Conservation (phyloP, 176 grass and related monocot species). For the Musa acuminata region DNA sequence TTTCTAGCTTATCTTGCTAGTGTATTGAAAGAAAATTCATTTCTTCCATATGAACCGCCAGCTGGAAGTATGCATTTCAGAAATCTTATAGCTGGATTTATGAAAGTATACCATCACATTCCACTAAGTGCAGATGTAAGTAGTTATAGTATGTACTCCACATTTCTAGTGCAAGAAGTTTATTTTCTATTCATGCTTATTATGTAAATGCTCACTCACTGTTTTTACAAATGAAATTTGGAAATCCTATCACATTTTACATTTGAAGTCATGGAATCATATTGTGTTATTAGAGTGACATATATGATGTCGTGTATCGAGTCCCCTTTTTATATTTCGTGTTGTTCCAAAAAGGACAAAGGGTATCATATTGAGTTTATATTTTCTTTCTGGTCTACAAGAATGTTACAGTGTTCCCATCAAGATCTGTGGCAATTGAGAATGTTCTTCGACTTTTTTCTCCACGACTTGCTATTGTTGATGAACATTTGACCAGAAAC, state of each 20-base stretch:
- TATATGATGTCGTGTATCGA: background rate
- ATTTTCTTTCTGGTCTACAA: conserved; percentile 37
- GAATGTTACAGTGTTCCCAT: conserved; percentile 90
- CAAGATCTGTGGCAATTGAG: conserved; percentile 89
- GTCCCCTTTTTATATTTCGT: background rate
- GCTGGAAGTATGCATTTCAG: conserved; percentile 75
- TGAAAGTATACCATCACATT: conserved; percentile 97
- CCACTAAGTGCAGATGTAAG: conserved; percentile 83
- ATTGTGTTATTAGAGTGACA: background rate
- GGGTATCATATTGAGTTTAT: background rate
- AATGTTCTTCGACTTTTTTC: conserved; percentile 77
- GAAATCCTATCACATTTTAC: background rate
- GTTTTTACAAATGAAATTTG: background rate
- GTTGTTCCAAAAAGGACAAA: background rate
- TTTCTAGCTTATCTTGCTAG: conserved; percentile 88
- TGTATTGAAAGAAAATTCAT: conserved; percentile 70
- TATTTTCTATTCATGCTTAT: background rate
- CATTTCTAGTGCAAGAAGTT: background rate
- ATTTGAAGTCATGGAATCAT: background rate
- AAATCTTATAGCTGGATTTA: conserved; percentile 82
- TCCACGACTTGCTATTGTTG: conserved; percentile 85
- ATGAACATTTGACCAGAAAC: conserved; percentile 95
- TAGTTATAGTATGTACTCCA: background rate
- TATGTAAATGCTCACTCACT: background rate
- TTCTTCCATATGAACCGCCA: conserved; percentile 79